Evolutionary conservation across 2,329 filamentous ascomycete species (phyloP), one percentile per base, ranked within the genome.

Genomic region (Mollisiaceae sp.): DNA sequence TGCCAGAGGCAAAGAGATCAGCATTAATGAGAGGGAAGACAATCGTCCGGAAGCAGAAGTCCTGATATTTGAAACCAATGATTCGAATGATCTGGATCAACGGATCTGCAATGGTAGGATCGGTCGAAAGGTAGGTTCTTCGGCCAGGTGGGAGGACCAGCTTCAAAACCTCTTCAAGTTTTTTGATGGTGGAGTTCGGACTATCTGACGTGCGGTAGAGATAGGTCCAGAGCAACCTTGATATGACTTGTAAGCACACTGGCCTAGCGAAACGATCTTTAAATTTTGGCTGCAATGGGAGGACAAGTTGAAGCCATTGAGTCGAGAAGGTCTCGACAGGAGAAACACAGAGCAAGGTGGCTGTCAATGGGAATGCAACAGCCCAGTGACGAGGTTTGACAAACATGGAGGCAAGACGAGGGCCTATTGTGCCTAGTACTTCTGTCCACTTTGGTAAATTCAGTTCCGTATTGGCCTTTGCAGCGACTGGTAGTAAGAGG

Each of bases 11-110:
- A 75, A 97, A 95, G n/a, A 93, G 82, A 60, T 97, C 94, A 1
- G 93, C 93, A 75, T 97, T 97, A 75, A 99, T 91, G 43, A 99
- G 81, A 2, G 94, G 95, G 72, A 97, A 98, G n/a, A 99, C 92
- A 69, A 98, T 91, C 56, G 84, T 92, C 71, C 90, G 87, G 78
- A 98, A 97, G 78, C 94, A 98, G 69, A 97, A 90, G 73, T 99
- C 95, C 61, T 94, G 94, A 72, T 96, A 88, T 75, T 92, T 96
- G 80, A 91, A 97, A 2, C 94, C 96, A 74, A 99, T 93, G 74
- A 97, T 93, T 39, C 96, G 88, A 67, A 98, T 94, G 36, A 98
- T 88, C 73, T 98, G 94, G 64, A 98, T 94, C 70, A 98, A 81
- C 1, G 95, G 94, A 57, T 97, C 94, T 1, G 91, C 90, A 66